Percentiles rank a stretch among this genome's conserved stretches.
Evolutionary conservation across 768 basidiomycete genomes (phyloP).

Genomic region (Podaxis pistillaris): DNA sequence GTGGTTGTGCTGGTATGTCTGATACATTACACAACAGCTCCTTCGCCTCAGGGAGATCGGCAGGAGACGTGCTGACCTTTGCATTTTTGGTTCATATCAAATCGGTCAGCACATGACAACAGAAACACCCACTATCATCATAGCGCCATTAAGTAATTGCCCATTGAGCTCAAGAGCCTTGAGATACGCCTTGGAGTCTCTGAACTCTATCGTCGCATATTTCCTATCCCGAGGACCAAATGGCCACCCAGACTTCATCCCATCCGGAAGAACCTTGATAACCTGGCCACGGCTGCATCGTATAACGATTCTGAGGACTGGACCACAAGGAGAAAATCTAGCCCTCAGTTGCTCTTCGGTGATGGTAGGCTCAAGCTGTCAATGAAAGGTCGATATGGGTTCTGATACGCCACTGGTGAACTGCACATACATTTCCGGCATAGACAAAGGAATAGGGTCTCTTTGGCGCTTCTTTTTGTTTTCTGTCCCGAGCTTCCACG

Average conservation of each 20-base stretch:
- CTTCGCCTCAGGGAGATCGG: constrained; percentile 39
- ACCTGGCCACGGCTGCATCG: constrained; percentile 43
- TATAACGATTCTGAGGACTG: constrained; percentile 22
- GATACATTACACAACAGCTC: constrained; percentile 30
- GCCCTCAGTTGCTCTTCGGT: constrained; percentile 29
- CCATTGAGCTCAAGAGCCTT: constrained; percentile 43
- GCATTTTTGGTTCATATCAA: constrained; percentile 1
- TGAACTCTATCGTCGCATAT: constrained; percentile 54
- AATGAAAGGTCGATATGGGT: constrained; percentile 3
- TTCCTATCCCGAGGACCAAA: constrained; percentile 34
- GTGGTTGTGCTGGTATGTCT: neutral
- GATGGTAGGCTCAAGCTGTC: constrained; percentile 34
- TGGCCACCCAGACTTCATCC: constrained; percentile 19
- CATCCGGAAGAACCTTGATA: constrained; percentile 22
- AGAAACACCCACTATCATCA: constrained; percentile 38
- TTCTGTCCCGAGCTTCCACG: constrained; percentile 20
- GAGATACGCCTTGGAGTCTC: constrained; percentile 29
- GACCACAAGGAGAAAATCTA: constrained; percentile 37
- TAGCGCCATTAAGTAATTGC: constrained; percentile 31
- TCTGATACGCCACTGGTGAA: neutral
- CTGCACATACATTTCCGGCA: constrained; percentile 59
- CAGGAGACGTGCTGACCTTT: constrained; percentile 34
- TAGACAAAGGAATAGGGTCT: constrained; percentile 36
- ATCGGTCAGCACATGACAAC: neutral
- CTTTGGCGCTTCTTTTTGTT: constrained; percentile 20